Evolutionary conservation across 2,329 filamentous ascomycete species (phyloP), one percentile per base, ranked within the genome.

Genomic region (Keithomyces neogunnii): DNA sequence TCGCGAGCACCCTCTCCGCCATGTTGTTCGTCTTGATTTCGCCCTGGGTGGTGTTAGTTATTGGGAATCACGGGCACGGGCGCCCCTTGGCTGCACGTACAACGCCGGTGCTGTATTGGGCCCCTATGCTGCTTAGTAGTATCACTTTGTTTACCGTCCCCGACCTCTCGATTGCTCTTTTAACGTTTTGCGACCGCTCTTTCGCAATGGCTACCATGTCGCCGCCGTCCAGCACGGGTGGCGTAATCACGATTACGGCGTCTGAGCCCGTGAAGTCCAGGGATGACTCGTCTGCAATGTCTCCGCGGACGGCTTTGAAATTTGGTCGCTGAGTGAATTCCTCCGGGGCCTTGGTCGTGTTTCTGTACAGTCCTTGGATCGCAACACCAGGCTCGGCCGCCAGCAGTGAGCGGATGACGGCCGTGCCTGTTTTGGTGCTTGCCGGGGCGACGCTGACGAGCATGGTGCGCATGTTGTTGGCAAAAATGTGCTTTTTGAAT

Each of bases 21-120:
- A 56, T 59, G 49, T 70, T 59, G 38, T 69, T 71, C 1, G 63
- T 64, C 19, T 59, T 59, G 40, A 71, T 63, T 35, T 71, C 69
- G 3, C 68, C 68, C 68, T 70, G 38, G 19, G 19, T 19, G 19
- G 19, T 19, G 19, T 19, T 19, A 19, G 19, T 19, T 19, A 19
- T 19, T 39, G 43, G 45, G 50, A 26, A 13, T 13, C 31, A 28
- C 36, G 28, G 8, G 19, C 42, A 4, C 13, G 26, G 4, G 32
- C 19, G 19, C 19, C 19, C 19, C 19, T 19, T 19, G 1, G 19
- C 19, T 19, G 19, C 19, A 53, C 63, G 29, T 48, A 69, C 67
- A 7, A 63, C 62, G 6, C 66, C 67, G 2, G 62, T 42, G 0
- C 59, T 57, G 32, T 61, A 63, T 55, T 70, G 62, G 1, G 66